Percentiles rank a stretch among this genome's conserved stretches.
Evolutionary conservation across 805 yeast species (phyloP).

Genomic region (Huiozyma sinensis): DNA sequence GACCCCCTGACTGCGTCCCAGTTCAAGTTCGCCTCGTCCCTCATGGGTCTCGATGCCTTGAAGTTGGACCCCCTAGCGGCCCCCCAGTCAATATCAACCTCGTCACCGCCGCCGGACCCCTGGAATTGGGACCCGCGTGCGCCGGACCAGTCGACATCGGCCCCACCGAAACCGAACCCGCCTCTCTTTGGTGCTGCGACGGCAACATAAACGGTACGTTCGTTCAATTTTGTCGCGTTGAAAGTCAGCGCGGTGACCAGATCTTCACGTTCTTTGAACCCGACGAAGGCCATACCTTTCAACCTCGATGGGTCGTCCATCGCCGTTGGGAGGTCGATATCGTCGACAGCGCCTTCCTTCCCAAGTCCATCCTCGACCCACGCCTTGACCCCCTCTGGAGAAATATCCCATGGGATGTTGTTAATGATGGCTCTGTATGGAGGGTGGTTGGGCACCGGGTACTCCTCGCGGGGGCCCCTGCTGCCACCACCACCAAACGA

Average conservation of each 20-base stretch:
- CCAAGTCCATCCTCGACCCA: constrained; percentile 48
- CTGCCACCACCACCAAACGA: constrained; percentile 27
- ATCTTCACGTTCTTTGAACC: constrained; percentile 66
- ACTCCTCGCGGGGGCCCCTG: constrained; percentile 40
- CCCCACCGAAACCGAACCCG: constrained; percentile 33
- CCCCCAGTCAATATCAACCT: constrained; percentile 35
- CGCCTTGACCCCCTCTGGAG: constrained; percentile 50
- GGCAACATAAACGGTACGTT: constrained; percentile 60
- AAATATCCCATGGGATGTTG: constrained; percentile 74
- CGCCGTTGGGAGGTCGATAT: constrained; percentile 67
- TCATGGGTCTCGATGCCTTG: constrained; percentile 19
- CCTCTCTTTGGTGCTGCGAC: constrained; percentile 65
- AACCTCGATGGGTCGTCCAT: constrained; percentile 48
- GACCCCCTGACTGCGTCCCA: constrained; percentile 43
- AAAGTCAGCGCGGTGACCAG: constrained; percentile 63
- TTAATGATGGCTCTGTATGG: constrained; percentile 87
- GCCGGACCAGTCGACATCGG: constrained; percentile 37
- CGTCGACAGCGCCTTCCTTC: constrained; percentile 46
- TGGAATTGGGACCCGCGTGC: constrained; percentile 27
- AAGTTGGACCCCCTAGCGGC: constrained; percentile 28
- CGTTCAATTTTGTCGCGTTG: constrained; percentile 58
- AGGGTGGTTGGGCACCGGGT: constrained; percentile 80
- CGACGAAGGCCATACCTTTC: constrained; percentile 84
- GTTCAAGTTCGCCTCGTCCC: constrained; percentile 30
- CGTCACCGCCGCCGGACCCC: constrained; percentile 19